A percentile compares a stretch with the other conserved stretches of the same genome.
These are phyloP conservation scores for Picochlorum sp. DNA, from an alignment of 139 green algal species.

Conservation along the genomic window DNA sequence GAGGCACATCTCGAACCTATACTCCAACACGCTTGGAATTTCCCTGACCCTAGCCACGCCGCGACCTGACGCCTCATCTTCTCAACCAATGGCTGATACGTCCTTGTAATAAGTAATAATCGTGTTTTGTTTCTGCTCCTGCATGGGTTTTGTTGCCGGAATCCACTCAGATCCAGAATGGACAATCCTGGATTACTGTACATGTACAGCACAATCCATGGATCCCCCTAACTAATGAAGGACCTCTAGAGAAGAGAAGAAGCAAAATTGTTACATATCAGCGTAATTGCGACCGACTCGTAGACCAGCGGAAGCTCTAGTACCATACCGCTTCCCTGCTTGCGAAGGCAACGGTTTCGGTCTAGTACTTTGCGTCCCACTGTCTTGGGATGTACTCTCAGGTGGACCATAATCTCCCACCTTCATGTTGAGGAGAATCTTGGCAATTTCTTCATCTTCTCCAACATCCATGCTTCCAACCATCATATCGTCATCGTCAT, in stretches of 20 bases:
- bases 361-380: neutral
- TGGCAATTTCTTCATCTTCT: constrained; percentile 10
- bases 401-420: neutral
- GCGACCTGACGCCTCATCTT: neutral
- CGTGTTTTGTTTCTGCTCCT: too few relatives aligned
- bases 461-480: constrained; percentile 10
- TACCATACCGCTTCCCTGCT: constrained; percentile 11
- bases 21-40: too few relatives aligned
- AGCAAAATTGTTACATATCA: neutral
- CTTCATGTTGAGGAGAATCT: constrained; percentile 6
- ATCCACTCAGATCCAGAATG: too few relatives aligned
- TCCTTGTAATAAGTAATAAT: too few relatives aligned
- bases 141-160: too few relatives aligned
- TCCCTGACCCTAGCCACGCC: too few relatives aligned
- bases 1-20: too few relatives aligned
- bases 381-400: neutral
- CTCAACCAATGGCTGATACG: too few relatives aligned
- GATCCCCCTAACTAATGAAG: too few relatives aligned
- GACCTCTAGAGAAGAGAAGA: too few relatives aligned
- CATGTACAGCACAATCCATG: too few relatives aligned
- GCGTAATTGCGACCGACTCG: constrained; percentile 2
- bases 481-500: constrained; percentile 10
- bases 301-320: constrained; percentile 9
- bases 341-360: neutral
- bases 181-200: too few relatives aligned